Base-by-base conservation (phyloP, 2,329 filamentous ascomycete species). In the Trematosphaeria pertusa region DNA sequence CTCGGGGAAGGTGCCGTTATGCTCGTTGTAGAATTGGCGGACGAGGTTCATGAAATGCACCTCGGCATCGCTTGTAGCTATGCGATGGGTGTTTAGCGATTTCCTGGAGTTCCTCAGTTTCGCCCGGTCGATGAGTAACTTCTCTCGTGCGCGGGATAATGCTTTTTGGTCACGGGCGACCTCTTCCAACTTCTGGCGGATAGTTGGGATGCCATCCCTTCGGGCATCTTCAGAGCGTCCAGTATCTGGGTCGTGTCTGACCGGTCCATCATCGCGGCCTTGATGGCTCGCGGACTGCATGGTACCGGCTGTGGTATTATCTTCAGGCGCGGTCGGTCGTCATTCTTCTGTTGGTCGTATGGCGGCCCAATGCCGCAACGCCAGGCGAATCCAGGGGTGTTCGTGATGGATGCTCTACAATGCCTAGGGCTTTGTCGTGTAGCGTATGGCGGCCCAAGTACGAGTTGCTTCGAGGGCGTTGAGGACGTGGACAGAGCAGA, bases 91-190 rank as follows among this genome's bases (percentile, higher is more conserved):
- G 15, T 37, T 43, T 3, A 63, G 34, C 18, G 20, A 20, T 12
- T 45, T 50, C 14, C 22, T 43, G 1, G 30, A 10, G 7, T 46
- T 35, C 32, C 37, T 41, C 8, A 52, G 10, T 10, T 34, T 46
- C 21, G 48, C 43, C 5, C 56, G 56, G 21, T 57, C 30, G 26
- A 57, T 37, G 3, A 59, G 39, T 17, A 59, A 22, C 4, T 46
- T 18, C 24, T 50, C 37, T 18, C 51, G 32, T 12, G 37, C n/a
- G 3, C 21, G 32, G 1, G 44, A 38, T 10, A 57, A 15, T 18
- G 31, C 24, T 8, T 41, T 39, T 19, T 59, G 54, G 2, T 17
- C 14, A 1, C 33, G 21, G 7, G 40, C 35, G 2, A 45, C 5
- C n/a, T 50, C 32, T 4, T 45, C 20, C 17, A 57, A 11, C 3